A percentile compares a stretch with the other conserved stretches of the same genome.
These are phyloP conservation scores for Themeda triandra DNA, from an alignment of 176 grass and related monocot genomes.

Conservation along the genomic window DNA sequence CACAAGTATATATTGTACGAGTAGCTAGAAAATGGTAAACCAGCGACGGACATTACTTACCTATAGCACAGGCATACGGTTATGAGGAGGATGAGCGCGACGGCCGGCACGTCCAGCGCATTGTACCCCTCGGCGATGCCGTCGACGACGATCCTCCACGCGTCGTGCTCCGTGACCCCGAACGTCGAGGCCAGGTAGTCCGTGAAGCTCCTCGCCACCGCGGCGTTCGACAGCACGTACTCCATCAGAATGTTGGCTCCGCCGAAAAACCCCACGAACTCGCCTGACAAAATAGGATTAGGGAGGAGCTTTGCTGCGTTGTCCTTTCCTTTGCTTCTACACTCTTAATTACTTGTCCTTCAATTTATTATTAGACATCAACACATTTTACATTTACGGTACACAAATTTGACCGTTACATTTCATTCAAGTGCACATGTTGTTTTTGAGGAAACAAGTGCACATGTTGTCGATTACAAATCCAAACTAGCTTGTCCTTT, in stretches of 20 bases:
- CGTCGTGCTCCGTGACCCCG: conserved; percentile 56
- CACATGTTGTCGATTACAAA: not conserved
- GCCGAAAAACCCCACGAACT: conserved; percentile 92
- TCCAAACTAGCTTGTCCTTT: not conserved
- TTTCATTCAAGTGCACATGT: not conserved
- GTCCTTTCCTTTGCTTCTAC: not conserved
- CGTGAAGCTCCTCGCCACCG: conserved; percentile 94
- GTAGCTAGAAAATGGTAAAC: too few relatives aligned
- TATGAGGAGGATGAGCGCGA: conserved; percentile 66
- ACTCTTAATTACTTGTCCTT: too few relatives aligned
- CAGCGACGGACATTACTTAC: conserved; percentile 21
- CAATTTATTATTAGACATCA: not conserved
- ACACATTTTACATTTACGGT: not conserved
- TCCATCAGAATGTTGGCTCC: conserved; percentile 97
- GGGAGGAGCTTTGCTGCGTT: not conserved
- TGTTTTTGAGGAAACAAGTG: not conserved
- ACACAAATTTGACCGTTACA: not conserved
- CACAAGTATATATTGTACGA: not conserved
- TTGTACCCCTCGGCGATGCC: conserved; percentile 78
- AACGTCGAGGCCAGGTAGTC: conserved; percentile 84
- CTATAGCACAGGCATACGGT: conserved; percentile 84
- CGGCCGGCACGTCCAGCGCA: conserved; percentile 70
- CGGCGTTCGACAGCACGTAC: conserved; percentile 97
- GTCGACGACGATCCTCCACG: conserved; percentile 68
- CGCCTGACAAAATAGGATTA: conserved; percentile 36